Evolutionary conservation across 331 rosid species (phyloP).

Genomic region (Pyrus hybrid): DNA sequence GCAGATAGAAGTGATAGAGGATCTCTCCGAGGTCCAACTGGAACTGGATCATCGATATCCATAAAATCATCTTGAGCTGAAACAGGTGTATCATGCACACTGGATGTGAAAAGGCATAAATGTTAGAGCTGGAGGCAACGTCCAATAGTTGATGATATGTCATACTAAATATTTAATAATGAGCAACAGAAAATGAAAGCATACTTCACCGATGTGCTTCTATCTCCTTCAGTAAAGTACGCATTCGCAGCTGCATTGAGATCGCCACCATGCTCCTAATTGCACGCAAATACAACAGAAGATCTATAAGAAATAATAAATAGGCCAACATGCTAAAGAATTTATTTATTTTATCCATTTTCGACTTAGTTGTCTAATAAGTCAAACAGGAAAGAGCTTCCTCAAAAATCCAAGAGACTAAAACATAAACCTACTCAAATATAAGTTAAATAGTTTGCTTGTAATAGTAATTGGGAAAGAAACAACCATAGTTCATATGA

Average conservation of each 20-base stretch:
- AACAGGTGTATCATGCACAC: conserved; percentile 31
- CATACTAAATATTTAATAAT: neutral
- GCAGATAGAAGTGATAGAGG: conserved; percentile 37
- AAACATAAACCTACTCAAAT: neutral
- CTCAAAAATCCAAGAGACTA: neutral
- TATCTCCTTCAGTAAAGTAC: conserved; percentile 76
- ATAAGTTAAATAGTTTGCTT: neutral
- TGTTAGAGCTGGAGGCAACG: neutral
- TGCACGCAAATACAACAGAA: conserved; percentile 20
- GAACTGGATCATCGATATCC: conserved; percentile 61
- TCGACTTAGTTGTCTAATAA: neutral
- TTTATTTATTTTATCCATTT: neutral
- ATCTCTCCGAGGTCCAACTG: conserved; percentile 38
- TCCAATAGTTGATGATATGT: neutral
- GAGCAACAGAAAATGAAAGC: conserved; percentile 1
- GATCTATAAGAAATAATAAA: conserved; percentile 3
- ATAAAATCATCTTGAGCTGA: conserved; percentile 63
- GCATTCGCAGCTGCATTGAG: conserved; percentile 91
- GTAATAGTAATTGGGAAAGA: neutral
- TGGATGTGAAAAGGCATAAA: conserved; percentile 29
- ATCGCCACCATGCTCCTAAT: conserved; percentile 62
- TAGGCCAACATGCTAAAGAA: neutral
- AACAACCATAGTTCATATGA: neutral
- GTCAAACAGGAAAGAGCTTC: neutral
- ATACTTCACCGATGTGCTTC: conserved; percentile 45